phyloP scores from a whole-genome alignment of 495 filamentous ascomycete genomes.

The Sporormia fimetaria region DNA sequence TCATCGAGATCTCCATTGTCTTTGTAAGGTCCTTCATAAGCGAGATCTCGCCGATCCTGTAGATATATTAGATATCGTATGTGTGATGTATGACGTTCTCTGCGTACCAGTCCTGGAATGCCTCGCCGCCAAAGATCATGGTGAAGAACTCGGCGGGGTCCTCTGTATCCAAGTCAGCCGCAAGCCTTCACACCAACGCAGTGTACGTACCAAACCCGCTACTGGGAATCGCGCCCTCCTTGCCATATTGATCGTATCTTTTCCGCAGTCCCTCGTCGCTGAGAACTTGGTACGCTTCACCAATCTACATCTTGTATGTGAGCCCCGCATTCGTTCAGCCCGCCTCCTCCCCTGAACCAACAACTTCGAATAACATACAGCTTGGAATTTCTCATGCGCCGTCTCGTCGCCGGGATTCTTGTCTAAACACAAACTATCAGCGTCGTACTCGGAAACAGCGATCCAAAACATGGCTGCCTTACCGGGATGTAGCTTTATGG shows the following conservation, averaged over 20 bases:
- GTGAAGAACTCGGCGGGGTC: constrained; percentile 97
- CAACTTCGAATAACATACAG: constrained; percentile 35
- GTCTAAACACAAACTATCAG: constrained; percentile 43
- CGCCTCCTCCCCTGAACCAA: background rate
- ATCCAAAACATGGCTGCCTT: constrained; percentile 7
- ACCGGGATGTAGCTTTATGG: constrained; percentile 70
- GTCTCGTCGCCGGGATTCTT: constrained; percentile 96
- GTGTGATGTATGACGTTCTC: too few species aligned
- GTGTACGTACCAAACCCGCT: constrained; percentile 66
- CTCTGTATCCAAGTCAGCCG: constrained; percentile 40
- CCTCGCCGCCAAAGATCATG: constrained; percentile 95
- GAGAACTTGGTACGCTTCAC: constrained; percentile 96
- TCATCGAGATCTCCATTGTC: constrained; percentile 37
- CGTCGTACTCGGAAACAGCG: background rate
- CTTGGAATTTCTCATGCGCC: constrained; percentile 88
- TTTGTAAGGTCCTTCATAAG: constrained; percentile 38
- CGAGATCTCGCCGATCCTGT: constrained; percentile 36
- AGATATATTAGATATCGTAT: constrained; percentile 16
- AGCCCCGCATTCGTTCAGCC: constrained; percentile 6
- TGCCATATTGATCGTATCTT: constrained; percentile 93
- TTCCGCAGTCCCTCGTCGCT: constrained; percentile 74
- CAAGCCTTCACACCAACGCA: background rate
- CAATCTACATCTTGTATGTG: constrained; percentile 46
- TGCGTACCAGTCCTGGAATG: constrained; percentile 55
- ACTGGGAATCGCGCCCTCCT: constrained; percentile 75